Percentiles rank a stretch among this genome's conserved stretches.
Conservation (phyloP, 805 yeast species). For the Metschnikowia hibisci region DNA sequence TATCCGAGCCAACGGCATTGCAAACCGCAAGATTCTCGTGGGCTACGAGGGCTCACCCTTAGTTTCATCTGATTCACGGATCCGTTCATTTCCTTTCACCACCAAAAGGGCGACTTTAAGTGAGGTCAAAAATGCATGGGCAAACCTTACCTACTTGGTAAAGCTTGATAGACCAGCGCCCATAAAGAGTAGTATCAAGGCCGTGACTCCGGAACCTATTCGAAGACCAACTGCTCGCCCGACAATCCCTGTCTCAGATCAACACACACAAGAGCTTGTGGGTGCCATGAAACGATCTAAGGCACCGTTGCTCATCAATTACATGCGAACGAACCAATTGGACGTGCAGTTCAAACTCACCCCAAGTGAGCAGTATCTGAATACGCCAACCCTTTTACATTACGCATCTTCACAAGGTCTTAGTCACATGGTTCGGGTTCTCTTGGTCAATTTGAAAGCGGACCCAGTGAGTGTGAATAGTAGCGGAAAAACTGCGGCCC, state of each 20-base stretch:
- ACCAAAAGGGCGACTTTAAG: slow-evolving; percentile 81
- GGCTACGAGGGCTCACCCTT: slow-evolving; percentile 62
- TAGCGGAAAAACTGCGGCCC: slow-evolving; percentile 64
- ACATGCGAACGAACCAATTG: slow-evolving; percentile 54
- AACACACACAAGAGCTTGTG: slow-evolving; percentile 55
- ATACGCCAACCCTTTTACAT: slow-evolving; percentile 73
- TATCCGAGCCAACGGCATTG: slow-evolving; percentile 74
- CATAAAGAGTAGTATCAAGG: slow-evolving; percentile 15
- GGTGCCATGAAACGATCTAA: slow-evolving; percentile 64
- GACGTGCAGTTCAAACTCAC: slow-evolving; percentile 49
- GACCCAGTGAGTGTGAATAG: slow-evolving; percentile 59
- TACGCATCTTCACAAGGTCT: slow-evolving; percentile 69
- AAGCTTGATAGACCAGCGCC: slow-evolving; percentile 52
- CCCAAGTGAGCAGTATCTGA: slow-evolving; percentile 50
- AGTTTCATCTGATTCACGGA: slow-evolving; percentile 52
- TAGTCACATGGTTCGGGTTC: slow-evolving; percentile 59
- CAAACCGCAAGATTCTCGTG: slow-evolving; percentile 59
- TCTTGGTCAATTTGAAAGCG: slow-evolving; percentile 62
- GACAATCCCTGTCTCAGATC: slow-evolving; percentile 29
- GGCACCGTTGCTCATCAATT: slow-evolving; percentile 67
- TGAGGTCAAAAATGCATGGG: slow-evolving; percentile 84
- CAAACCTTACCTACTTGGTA: slow-evolving; percentile 59
- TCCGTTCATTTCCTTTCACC: slow-evolving; percentile 78
- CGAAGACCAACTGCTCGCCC: slow-evolving; percentile 9
- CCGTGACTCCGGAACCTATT: slow-evolving; percentile 15